Conservation (phyloP, 495 filamentous ascomycete genomes). For the Daldinia grandis region DNA sequence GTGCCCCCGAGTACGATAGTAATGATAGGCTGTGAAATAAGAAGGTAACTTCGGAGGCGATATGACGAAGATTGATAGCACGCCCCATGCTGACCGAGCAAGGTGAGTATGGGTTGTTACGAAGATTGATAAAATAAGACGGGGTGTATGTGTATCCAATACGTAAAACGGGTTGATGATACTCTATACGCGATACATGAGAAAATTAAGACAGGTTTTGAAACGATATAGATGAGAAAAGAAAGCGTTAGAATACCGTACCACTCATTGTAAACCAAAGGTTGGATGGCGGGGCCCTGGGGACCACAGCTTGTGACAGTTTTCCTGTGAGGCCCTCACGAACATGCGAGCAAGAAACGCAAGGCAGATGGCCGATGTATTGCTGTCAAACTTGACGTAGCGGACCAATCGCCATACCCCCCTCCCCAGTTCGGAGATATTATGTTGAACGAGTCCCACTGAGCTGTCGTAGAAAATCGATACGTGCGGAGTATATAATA, state of each 20-base stretch:
- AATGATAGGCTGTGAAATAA: slow-evolving; percentile 12
- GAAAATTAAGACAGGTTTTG: slow-evolving; percentile 12
- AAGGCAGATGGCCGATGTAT: slow-evolving; percentile 17
- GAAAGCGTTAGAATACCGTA: slow-evolving; percentile 29
- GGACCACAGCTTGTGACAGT: slow-evolving; percentile 23
- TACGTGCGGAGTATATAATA: slow-evolving; percentile 12
- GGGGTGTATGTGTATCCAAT: slow-evolving; percentile 36
- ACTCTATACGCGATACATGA: slow-evolving; percentile 10
- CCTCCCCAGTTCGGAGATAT: slow-evolving; percentile 38
- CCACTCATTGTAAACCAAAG: slow-evolving; percentile 10
- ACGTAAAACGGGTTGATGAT: slow-evolving; percentile 31
- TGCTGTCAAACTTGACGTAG: slow-evolving; percentile 38
- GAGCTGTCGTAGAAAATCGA: slow-evolving; percentile 28
- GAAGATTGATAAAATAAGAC: slow-evolving; percentile 20
- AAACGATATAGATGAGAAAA: slow-evolving; percentile 32
- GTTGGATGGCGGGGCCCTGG: slow-evolving; percentile 26
- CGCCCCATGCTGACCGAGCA: background rate
- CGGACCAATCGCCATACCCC: slow-evolving; percentile 13
- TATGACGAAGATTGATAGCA: slow-evolving; percentile 14
- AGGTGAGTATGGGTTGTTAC: slow-evolving; percentile 15
- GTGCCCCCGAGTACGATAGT: slow-evolving; percentile 15
- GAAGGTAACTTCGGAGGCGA: slow-evolving; percentile 16
- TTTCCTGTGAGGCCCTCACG: slow-evolving; percentile 25
- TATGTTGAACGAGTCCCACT: slow-evolving; percentile 30
- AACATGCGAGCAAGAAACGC: slow-evolving; percentile 31